A percentile compares a stretch with the other conserved stretches of the same genome.
phyloP scores from a whole-genome alignment of 164 flowering plant species.

The Annona squamosa region DNA sequence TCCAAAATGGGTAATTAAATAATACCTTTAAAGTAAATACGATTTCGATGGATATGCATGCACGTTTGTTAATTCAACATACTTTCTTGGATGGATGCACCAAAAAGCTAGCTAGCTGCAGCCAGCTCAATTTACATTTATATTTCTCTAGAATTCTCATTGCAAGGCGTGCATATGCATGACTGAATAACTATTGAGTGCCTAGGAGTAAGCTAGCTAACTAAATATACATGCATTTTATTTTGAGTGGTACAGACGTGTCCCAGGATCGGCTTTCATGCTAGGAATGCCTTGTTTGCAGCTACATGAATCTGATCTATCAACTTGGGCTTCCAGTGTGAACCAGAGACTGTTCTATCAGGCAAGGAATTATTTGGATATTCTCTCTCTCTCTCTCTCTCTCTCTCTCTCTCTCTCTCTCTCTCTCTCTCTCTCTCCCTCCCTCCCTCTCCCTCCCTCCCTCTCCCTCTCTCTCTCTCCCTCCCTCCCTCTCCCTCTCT shows the following conservation, averaged over 20 bases:
- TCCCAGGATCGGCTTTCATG: constrained; percentile 68
- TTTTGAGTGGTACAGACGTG: constrained; percentile 21
- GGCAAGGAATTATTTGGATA: constrained; percentile 24
- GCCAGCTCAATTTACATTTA: background rate
- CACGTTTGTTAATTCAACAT: background rate
- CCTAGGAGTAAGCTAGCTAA: background rate
- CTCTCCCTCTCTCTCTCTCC: background rate
- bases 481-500: too few species aligned
- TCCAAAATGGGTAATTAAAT: constrained; percentile 28
- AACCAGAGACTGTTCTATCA: constrained; percentile 59
- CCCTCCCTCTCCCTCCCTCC: constrained; percentile 3
- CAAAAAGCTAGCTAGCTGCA: background rate
- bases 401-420: constrained; percentile 13
- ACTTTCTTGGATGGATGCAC: background rate
- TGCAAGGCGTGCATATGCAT: background rate
- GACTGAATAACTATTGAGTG: background rate
- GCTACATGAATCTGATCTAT: constrained; percentile 38
- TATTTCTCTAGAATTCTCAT: too few species aligned
- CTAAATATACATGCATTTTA: background rate
- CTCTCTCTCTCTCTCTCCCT: constrained; percentile 10
- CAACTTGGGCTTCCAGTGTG: constrained; percentile 23
- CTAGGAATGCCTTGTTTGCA: constrained; percentile 44
- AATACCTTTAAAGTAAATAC: background rate
- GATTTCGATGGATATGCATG: background rate
- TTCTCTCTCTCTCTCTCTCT: constrained; percentile 2